These are phyloP conservation scores for Sodiomyces alkalinus DNA, from an alignment of 2,329 filamentous ascomycete genomes.

Conservation along the genomic window DNA sequence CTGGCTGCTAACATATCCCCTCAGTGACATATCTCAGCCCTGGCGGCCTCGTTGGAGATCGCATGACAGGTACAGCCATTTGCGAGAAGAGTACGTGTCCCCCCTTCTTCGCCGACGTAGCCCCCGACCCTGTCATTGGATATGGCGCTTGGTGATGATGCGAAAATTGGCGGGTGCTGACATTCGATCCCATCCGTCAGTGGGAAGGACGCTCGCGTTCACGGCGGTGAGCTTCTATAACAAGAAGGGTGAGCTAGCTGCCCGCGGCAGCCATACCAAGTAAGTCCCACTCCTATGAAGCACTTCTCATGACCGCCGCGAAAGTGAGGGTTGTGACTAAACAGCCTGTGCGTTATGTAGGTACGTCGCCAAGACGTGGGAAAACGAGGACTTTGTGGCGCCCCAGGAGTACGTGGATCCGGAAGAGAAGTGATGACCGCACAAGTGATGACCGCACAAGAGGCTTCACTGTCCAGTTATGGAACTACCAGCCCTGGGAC, in stretches of 20 bases:
- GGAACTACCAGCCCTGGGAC: too few species aligned
- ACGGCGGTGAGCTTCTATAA: slow-evolving; percentile 46
- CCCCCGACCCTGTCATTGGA: too few species aligned
- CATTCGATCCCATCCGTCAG: too few species aligned
- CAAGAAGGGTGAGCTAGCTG: slow-evolving; percentile 40
- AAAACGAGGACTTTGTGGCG: slow-evolving; percentile 20
- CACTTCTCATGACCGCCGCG: too few species aligned
- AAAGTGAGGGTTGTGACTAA: too few species aligned
- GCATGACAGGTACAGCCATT: slow-evolving; percentile 37
- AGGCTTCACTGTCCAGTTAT: too few species aligned
- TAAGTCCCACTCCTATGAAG: slow-evolving; percentile 15
- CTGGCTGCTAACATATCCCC: rapidly evolving
- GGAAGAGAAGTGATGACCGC: slow-evolving; percentile 19
- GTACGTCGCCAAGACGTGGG: slow-evolving; percentile 24
- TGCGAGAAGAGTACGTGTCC: slow-evolving; percentile 44
- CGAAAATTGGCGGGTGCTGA: too few species aligned
- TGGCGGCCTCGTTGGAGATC: slow-evolving; percentile 41
- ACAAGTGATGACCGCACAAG: too few species aligned
- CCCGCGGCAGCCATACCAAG: slow-evolving; percentile 53
- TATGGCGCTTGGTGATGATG: too few species aligned
- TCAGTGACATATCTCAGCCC: slow-evolving; percentile 47
- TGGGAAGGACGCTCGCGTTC: slow-evolving; percentile 49
- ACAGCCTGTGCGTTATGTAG: slow-evolving; percentile 12
- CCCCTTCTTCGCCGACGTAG: too few species aligned
- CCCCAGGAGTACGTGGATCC: slow-evolving; percentile 17